Base-by-base conservation (phyloP, 148 eudicot genomes). In the Nepenthes gracilis region DNA sequence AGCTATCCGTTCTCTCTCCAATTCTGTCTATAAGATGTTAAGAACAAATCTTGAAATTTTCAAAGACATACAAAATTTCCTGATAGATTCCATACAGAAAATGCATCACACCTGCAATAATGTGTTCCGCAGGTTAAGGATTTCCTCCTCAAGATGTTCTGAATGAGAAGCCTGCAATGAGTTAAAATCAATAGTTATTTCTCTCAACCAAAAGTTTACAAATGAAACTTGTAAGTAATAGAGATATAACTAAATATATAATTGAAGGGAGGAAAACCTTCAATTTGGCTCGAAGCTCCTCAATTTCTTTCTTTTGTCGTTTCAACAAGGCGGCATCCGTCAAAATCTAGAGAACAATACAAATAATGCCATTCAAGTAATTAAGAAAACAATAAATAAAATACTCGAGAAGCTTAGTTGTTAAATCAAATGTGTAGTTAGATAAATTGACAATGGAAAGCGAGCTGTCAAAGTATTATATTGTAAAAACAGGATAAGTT, bases 281-380 rank as follows among this genome's bases (percentile, higher is more conserved):
- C 63, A 93, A 69, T 79, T 89, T 93, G 58, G 87, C 92, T 47
- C 90, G 85, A 62, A 93, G 86, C 76, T 93, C 92, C 74, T 89
- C 97, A 55, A 93, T 93, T 78, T 93, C 99, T 72, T 83, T 93
- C 76, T 89, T 89, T 71, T 89, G 97, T 67, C 99, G 87, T 78
- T 89, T 93, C 67, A 93, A 72, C 78, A 93, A 81, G 62, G 99
- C 99, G 66, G 95, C 99, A 78, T 93, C 99, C 33, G 99, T 93
- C 78, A 93, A 74, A 66, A 93, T 83, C 99, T 93, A 76, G 47
- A 50, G 52, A 43, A 62, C 73, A 54, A 2, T 58, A 66, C 37
- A 57, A 43, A 35, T 7, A 52, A 47, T 23, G 23, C 60, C 60
- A 63, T 69, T 34, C 32, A 36, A 9, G n/a, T 8, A 5, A 53